Conservation (phyloP, 176 grass and related monocot genomes). For the Phoenix dactylifera region DNA sequence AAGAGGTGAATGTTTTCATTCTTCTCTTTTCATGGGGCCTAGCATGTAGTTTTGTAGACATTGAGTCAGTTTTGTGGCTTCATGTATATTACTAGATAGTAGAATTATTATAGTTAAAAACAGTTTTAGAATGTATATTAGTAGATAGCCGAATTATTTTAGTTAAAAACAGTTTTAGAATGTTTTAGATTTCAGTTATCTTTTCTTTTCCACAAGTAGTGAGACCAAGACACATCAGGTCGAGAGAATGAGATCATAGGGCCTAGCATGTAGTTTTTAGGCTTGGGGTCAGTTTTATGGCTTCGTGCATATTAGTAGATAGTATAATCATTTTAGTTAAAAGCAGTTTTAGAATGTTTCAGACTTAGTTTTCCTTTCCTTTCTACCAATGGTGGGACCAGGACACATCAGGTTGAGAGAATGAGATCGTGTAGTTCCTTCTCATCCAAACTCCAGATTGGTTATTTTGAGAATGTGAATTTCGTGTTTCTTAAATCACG, state of each 20-base stretch:
- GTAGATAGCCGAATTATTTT: neutral
- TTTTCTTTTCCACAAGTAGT: neutral
- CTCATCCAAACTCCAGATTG: too few relatives aligned
- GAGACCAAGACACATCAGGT: too few relatives aligned
- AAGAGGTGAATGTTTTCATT: too few relatives aligned
- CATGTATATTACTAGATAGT: neutral
- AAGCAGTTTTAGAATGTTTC: neutral
- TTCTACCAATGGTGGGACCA: too few relatives aligned
- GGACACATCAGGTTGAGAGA: too few relatives aligned
- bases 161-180: neutral
- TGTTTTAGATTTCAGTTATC: neutral
- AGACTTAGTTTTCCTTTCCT: neutral
- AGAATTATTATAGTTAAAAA: neutral
- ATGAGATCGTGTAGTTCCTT: too few relatives aligned
- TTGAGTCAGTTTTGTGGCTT: neutral
- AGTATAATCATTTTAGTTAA: neutral
- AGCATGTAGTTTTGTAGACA: too few relatives aligned
- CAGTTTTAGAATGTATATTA: neutral
- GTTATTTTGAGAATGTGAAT: too few relatives aligned
- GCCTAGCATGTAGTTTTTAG: too few relatives aligned
- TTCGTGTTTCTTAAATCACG: too few relatives aligned
- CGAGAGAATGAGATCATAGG: too few relatives aligned
- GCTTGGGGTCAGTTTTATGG: neutral
- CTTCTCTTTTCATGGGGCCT: too few relatives aligned
- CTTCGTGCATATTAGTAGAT: neutral